Conservation (phyloP, 306 rosid genomes). For the Cucurbita moschata region DNA sequence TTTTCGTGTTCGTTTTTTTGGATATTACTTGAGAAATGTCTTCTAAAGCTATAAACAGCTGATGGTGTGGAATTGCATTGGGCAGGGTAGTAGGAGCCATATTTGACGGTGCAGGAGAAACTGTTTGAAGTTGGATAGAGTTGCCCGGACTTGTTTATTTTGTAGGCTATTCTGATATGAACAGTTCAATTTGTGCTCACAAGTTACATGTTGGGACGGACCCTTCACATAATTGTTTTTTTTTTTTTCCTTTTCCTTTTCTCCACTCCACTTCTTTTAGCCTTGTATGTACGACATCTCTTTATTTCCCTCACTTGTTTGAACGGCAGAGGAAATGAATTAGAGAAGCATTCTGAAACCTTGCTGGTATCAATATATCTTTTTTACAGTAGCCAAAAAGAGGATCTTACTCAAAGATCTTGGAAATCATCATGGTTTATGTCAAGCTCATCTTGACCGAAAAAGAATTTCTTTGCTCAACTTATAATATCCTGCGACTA, state of each 20-base stretch:
- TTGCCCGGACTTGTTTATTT: constrained; percentile 16
- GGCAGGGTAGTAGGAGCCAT: constrained; percentile 10
- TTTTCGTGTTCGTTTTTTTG: neutral
- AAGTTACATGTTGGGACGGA: constrained; percentile 2
- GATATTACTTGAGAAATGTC: neutral
- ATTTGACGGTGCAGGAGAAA: constrained; percentile 1
- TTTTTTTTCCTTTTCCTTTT: neutral
- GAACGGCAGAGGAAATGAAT: constrained; percentile 20
- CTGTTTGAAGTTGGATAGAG: constrained; percentile 17
- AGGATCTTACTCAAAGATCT: neutral
- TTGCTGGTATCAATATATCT: neutral
- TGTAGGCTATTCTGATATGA: constrained; percentile 8
- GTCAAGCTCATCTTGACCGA: no score
- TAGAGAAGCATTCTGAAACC: constrained; percentile 3
- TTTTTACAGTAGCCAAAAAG: neutral
- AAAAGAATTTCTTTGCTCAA: neutral
- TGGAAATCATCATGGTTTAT: neutral
- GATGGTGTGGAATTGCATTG: neutral
- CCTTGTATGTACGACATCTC: constrained; percentile 20
- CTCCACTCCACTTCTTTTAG: neutral
- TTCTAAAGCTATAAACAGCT: neutral
- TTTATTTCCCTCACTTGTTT: constrained; percentile 7
- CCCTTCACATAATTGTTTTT: neutral
- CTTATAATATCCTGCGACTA: neutral
- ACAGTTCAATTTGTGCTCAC: constrained; percentile 12